Conservation (phyloP, 2,329 filamentous ascomycete species). For the Orbilia brochopaga region DNA sequence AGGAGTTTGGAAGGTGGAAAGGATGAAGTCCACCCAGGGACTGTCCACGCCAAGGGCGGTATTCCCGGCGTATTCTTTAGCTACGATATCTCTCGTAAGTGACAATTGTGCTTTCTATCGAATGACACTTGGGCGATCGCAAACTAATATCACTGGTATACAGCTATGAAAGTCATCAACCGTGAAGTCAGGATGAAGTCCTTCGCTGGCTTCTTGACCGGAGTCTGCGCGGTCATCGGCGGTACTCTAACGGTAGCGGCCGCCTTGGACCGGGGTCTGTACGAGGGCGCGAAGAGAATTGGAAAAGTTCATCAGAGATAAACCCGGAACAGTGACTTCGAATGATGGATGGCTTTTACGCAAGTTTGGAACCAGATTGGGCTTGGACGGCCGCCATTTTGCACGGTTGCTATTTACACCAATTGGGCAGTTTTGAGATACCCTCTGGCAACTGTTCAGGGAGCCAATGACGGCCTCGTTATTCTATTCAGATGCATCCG, state of each 20-base stretch:
- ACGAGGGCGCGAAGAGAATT: conserved; percentile 81
- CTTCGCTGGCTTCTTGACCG: conserved; percentile 89
- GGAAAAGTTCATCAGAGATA: conserved; percentile 76
- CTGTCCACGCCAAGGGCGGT: conserved; percentile 84
- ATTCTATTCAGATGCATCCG: conserved; percentile 7
- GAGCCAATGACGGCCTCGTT: not conserved
- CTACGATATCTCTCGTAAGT: conserved; percentile 64
- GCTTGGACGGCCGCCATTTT: too few relatives aligned
- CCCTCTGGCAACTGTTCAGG: not conserved
- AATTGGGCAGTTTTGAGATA: too few relatives aligned
- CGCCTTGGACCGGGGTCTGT: conserved; percentile 86
- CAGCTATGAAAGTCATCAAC: conserved; percentile 99
- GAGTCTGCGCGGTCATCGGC: conserved; percentile 90
- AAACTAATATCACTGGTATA: conserved; percentile 47
- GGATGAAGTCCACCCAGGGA: conserved; percentile 89
- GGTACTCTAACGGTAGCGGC: conserved; percentile 95
- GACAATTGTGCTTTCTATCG: not conserved
- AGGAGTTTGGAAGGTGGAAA: conserved; percentile 82
- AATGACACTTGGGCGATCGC: not conserved
- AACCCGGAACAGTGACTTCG: conserved; percentile 1
- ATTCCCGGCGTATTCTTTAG: conserved; percentile 99
- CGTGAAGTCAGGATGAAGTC: conserved; percentile 87
- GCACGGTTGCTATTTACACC: too few relatives aligned
- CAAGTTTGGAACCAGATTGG: not conserved
- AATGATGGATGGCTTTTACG: not conserved